Evolutionary conservation across 768 basidiomycete genomes (phyloP), one percentile per base, ranked within the genome.

Genomic region (Kwoniella dejecticola): DNA sequence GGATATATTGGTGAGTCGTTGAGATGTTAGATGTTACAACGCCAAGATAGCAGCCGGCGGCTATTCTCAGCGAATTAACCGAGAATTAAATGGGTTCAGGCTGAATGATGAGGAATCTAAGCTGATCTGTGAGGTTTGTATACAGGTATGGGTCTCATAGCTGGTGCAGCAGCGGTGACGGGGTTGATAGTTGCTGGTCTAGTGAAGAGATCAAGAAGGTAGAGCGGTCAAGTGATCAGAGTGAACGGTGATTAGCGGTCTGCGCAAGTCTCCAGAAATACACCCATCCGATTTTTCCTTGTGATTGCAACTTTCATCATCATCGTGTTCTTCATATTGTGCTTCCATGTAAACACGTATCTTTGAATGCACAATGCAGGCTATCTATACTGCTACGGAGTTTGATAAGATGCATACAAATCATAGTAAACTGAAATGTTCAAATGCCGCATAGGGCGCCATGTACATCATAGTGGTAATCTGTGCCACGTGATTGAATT

Each of bases 141-240:
- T 2, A 1, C 41, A 78, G 96, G 96, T 47, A 92, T 99, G 88
- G 96, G 93, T 13, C 83, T 99, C 42, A 91, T 87, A 19, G 94
- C 94, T 52, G 91, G 93, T 56, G 88, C 85, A 41, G 92, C 90
- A 13, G 93, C 95, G 13, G 72, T 95, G 21, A 89, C 91, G 52
- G 78, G 80, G 0, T 59, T 81, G 15, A 63, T 81, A 13, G 60
- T 79, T 2, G 76, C 80, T 3, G 71, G 77, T 4, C 33, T 81
- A 21, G 46, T 70, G 58, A 63, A 70, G 58, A 53, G 66, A 30
- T 55, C 69, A 49, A 42, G 64, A 41, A 69, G 61, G 66, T 56
- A 57, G 33, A 31, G n/a, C n/a, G n/a, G n/a, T n/a, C n/a, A n/a
- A n/a, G n/a, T n/a, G n/a, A n/a, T n/a, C n/a, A n/a, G n/a, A n/a